Evolutionary conservation across 164 flowering plant genomes (phyloP).

Genomic region (Magnolia changhungtana): DNA sequence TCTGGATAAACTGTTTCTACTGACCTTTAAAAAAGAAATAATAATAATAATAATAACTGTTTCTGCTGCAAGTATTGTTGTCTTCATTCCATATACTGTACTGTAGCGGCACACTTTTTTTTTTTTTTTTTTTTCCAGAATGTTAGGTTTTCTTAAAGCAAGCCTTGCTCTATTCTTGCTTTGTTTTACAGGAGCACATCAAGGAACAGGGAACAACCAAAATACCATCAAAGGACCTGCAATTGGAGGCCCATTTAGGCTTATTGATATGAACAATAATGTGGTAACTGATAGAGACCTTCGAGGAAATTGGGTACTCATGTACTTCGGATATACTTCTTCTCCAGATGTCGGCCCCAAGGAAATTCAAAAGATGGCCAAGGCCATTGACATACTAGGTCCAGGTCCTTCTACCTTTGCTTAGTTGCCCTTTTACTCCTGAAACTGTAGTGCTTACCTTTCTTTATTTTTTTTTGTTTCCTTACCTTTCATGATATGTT

Average conservation of each 20-base stretch:
- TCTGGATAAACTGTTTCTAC: too few species aligned
- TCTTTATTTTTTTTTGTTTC: too few species aligned
- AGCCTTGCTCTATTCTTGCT: background rate
- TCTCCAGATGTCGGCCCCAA: constrained; percentile 88
- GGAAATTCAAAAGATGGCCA: constrained; percentile 68
- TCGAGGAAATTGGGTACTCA: constrained; percentile 73
- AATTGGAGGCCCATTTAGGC: constrained; percentile 80
- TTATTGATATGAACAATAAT: constrained; percentile 47
- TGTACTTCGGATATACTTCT: constrained; percentile 93
- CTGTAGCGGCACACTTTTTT: background rate
- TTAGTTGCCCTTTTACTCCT: background rate
- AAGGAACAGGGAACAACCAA: constrained; percentile 21
- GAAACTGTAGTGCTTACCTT: background rate
- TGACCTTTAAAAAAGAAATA: too few species aligned
- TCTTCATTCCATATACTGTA: too few species aligned
- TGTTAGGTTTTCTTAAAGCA: background rate
- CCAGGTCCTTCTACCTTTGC: background rate
- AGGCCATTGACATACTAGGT: constrained; percentile 69
- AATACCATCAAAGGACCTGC: constrained; percentile 42
- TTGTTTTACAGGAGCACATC: constrained; percentile 4
- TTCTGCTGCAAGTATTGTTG: too few species aligned
- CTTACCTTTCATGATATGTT: background rate
- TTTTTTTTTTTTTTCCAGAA: background rate
- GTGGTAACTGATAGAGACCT: constrained; percentile 56
- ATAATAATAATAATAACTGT: too few species aligned